Evolutionary conservation across 257 asterid species (phyloP).

Genomic region (Orobanche coerulescens): DNA sequence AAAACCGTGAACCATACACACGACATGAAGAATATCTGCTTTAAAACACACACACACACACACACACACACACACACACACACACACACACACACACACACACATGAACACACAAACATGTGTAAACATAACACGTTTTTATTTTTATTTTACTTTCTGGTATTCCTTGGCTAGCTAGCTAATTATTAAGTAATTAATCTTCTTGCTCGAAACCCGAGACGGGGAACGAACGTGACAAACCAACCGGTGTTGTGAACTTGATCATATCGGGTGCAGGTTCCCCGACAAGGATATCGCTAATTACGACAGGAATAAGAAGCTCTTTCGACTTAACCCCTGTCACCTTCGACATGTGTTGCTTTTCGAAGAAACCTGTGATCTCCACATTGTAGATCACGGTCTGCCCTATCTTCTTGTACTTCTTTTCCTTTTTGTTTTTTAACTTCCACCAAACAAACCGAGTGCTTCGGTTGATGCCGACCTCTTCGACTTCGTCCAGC

Average conservation of each 20-base stretch:
- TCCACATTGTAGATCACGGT: conserved; percentile 31
- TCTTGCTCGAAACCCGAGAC: conserved; percentile 32
- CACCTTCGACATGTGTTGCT: conserved; percentile 32
- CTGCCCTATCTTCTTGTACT: conserved; percentile 31
- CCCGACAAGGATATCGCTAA: conserved; percentile 31
- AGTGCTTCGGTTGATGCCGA: conserved; percentile 28
- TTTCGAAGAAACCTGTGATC: conserved; percentile 39
- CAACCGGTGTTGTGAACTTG: conserved; percentile 29
- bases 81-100: no score
- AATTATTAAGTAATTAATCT: background rate
- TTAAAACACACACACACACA: no score
- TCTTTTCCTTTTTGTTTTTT: conserved; percentile 27
- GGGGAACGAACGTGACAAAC: conserved; percentile 33
- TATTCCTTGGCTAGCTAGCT: no score
- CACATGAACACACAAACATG: no score
- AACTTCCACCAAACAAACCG: conserved; percentile 49
- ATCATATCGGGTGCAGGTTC: conserved; percentile 28
- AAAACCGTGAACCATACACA: no score
- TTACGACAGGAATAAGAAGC: conserved; percentile 29
- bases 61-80: no score
- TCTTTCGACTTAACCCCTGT: conserved; percentile 46
- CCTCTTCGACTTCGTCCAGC: conserved; percentile 30
- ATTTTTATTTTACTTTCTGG: no score
- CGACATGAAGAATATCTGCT: no score
- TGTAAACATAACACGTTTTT: no score